Conservation (phyloP, 495 filamentous ascomycete species). For the Penicillium atrosanguineum region DNA sequence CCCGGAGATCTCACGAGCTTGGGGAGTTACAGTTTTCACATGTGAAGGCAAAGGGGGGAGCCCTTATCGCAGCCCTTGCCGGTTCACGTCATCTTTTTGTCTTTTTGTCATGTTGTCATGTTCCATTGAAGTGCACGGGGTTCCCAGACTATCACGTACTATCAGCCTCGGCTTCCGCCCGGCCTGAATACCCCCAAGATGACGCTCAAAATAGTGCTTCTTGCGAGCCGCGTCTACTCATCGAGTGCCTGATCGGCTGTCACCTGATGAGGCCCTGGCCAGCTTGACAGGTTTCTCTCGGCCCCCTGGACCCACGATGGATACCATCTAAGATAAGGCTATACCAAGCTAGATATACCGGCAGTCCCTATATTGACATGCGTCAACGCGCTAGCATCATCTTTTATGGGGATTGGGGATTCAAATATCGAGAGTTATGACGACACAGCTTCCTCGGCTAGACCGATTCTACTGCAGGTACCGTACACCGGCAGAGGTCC, state of each 20-base stretch:
- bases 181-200: neutral
- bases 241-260: slow-evolving; percentile 1
- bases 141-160: neutral
- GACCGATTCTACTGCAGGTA: slow-evolving; percentile 28
- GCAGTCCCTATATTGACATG: neutral
- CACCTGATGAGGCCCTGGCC: slow-evolving; percentile 1
- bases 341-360: neutral
- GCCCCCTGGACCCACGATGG: neutral
- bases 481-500: slow-evolving; percentile 1
- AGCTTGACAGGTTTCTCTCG: neutral
- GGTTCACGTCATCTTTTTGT: neutral
- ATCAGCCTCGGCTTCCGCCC: slow-evolving; percentile 2
- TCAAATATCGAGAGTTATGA: neutral
- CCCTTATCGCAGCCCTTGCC: neutral
- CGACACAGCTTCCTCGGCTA: slow-evolving; percentile 11
- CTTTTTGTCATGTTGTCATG: too few relatives aligned
- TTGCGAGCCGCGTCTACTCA: neutral
- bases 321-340: neutral
- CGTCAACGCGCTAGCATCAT: neutral
- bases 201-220: neutral
- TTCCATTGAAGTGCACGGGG: neutral
- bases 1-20: neutral
- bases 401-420: neutral
- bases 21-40: neutral
- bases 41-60: neutral